Conservation (phyloP, 176 grass and related monocot genomes). For the Elaeis guineensis region DNA sequence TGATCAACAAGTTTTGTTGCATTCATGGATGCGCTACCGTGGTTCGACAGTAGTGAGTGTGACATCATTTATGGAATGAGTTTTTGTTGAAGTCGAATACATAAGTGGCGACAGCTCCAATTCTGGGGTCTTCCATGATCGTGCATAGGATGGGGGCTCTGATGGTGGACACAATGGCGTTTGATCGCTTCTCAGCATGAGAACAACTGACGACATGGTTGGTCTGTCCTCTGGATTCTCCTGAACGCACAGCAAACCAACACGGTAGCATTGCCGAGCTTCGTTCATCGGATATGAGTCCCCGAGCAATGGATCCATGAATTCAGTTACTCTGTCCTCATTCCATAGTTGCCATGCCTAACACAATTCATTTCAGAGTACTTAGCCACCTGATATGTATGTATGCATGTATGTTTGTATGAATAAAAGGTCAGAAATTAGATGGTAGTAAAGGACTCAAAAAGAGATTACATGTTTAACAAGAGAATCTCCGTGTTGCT, state of each 20-base stretch:
- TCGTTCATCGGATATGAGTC: conserved; percentile 30
- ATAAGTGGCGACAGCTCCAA: conserved; percentile 34
- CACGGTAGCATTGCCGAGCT: conserved; percentile 57
- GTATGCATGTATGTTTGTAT: neutral
- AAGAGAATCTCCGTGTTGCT: conserved; percentile 46
- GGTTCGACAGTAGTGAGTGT: conserved; percentile 63
- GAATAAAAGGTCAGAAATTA: neutral
- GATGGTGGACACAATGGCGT: conserved; percentile 29
- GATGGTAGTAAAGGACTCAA: too few species aligned
- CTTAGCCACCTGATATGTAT: too few species aligned
- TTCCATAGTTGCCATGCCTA: conserved; percentile 79
- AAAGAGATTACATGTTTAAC: conserved; percentile 37
- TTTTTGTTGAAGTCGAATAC: conserved; percentile 41
- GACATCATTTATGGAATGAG: conserved; percentile 62
- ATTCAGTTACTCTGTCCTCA: conserved; percentile 40
- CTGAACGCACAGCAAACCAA: conserved; percentile 79
- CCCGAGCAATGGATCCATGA: conserved; percentile 55
- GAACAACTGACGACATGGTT: conserved; percentile 59
- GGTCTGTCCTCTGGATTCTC: conserved; percentile 66
- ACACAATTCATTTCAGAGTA: too few species aligned
- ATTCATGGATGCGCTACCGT: conserved; percentile 21
- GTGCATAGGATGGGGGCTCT: conserved; percentile 33
- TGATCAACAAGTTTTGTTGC: too few species aligned
- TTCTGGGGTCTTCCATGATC: conserved; percentile 15
- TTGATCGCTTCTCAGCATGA: conserved; percentile 71